Conservation (phyloP, 192 early-diverging fungal genomes). For the Umbelopsis sp. region DNA sequence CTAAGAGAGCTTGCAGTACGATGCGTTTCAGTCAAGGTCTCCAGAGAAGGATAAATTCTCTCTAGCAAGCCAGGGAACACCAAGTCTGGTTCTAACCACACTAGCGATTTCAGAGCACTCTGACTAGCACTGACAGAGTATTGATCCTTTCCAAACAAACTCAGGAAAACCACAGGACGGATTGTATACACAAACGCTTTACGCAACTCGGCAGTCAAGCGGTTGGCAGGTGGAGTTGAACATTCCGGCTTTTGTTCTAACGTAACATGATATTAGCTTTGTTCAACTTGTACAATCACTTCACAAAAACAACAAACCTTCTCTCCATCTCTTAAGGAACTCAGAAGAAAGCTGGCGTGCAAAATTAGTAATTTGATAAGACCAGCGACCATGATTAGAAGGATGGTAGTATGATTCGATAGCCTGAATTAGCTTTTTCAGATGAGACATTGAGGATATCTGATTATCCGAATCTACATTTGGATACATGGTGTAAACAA, state of each 20-base stretch:
- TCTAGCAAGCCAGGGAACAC: constrained; percentile 85
- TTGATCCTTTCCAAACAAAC: constrained; percentile 79
- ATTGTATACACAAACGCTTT: constrained; percentile 67
- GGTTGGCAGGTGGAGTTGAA: constrained; percentile 56
- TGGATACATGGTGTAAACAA: constrained; percentile 79
- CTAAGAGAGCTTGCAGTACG: constrained; percentile 85
- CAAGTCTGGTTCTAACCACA: constrained; percentile 77
- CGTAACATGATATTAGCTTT: not conserved
- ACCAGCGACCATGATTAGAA: constrained; percentile 91
- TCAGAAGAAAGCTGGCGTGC: constrained; percentile 65
- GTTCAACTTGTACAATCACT: no score
- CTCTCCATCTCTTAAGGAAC: constrained; percentile 67
- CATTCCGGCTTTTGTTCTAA: constrained; percentile 63
- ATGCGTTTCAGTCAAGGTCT: constrained; percentile 85
- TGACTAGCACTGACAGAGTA: constrained; percentile 60
- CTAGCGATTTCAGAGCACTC: constrained; percentile 66
- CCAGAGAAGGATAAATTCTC: constrained; percentile 84
- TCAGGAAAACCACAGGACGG: constrained; percentile 59
- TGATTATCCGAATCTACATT: constrained; percentile 43
- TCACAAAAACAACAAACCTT: constrained; percentile 33
- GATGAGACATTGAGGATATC: constrained; percentile 57
- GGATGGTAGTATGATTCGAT: constrained; percentile 91
- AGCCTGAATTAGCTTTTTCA: constrained; percentile 80
- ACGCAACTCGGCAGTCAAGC: constrained; percentile 60
- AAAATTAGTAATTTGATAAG: constrained; percentile 70